phyloP scores from a whole-genome alignment of 1,284 basidiomycete species.

The Kalmanozyma brasiliensis region DNA sequence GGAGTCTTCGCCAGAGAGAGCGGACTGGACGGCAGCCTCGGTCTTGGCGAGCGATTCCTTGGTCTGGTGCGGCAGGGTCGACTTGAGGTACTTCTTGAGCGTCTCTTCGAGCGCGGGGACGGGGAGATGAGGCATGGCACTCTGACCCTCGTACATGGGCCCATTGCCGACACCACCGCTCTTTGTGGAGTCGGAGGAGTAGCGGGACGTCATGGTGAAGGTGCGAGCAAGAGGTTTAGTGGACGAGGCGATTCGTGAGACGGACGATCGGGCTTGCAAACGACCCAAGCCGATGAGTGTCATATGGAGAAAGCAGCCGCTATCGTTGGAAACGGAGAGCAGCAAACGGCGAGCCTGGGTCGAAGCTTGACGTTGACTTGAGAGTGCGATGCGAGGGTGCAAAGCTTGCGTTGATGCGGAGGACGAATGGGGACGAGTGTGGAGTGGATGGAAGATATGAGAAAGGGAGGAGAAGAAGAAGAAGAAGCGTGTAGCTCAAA shows the following conservation, averaged over 20 bases:
- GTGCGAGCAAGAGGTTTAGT: conserved; percentile 9
- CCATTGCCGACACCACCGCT: conserved; percentile 42
- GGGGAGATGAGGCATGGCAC: conserved; percentile 62
- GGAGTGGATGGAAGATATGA: too few relatives aligned
- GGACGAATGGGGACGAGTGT: too few relatives aligned
- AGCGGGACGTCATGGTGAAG: conserved; percentile 35
- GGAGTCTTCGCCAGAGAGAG: conserved; percentile 76
- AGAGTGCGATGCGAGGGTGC: too few relatives aligned
- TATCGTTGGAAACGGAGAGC: neutral
- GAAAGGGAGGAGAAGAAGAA: too few relatives aligned
- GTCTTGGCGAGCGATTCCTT: conserved; percentile 52
- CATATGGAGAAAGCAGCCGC: conserved; percentile 34
- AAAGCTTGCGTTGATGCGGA: too few relatives aligned
- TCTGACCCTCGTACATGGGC: conserved; percentile 61
- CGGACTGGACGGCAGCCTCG: conserved; percentile 71
- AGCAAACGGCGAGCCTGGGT: too few relatives aligned
- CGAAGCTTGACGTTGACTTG: too few relatives aligned
- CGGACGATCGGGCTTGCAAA: conserved; percentile 45
- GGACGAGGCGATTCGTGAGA: conserved; percentile 20
- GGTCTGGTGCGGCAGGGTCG: conserved; percentile 59
- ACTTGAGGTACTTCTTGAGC: conserved; percentile 60
- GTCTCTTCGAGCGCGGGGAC: conserved; percentile 65
- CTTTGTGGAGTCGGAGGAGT: conserved; percentile 40
- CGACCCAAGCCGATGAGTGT: conserved; percentile 41
- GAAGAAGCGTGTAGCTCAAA: too few relatives aligned